A percentile compares a stretch with the other conserved stretches of the same genome.
These are phyloP conservation scores for Mycena galopus DNA, from an alignment of 768 basidiomycete genomes.

Conservation along the genomic window DNA sequence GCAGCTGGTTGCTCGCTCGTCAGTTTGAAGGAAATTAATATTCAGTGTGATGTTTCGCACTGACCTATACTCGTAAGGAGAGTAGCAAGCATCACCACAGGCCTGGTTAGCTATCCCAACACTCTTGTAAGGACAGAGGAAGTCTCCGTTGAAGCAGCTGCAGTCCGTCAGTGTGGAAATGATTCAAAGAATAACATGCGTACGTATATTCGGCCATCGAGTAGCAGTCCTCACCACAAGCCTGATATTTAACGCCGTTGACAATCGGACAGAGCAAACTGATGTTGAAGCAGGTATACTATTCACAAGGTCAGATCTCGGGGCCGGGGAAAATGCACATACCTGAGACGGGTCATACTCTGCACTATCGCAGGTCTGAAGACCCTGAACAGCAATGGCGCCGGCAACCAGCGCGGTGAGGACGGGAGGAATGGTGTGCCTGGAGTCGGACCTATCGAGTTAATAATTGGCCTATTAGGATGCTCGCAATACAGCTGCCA, in stretches of 20 bases:
- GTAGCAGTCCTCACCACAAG: background rate
- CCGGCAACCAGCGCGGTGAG: background rate
- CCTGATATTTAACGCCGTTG: background rate
- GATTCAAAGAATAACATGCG: no score
- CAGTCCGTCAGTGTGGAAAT: background rate
- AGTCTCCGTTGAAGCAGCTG: constrained; percentile 2
- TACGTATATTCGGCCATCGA: background rate
- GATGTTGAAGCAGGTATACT: constrained; percentile 13
- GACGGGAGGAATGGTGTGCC: no score
- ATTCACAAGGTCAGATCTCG: background rate
- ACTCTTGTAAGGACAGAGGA: background rate
- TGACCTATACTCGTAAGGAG: background rate
- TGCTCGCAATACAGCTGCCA: no score
- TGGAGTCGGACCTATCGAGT: no score
- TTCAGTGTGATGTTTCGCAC: background rate
- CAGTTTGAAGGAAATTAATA: background rate
- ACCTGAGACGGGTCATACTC: background rate
- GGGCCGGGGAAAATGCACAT: background rate
- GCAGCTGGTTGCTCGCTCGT: background rate
- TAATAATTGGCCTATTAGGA: no score
- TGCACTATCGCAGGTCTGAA: background rate
- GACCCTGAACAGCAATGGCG: background rate
- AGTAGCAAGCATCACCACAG: background rate
- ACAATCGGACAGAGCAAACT: background rate
- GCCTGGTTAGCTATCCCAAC: background rate